A percentile compares a stretch with the other conserved stretches of the same genome.
Evolutionary conservation across 345 rosid species (phyloP).

Genomic region (Kernera saxatilis): DNA sequence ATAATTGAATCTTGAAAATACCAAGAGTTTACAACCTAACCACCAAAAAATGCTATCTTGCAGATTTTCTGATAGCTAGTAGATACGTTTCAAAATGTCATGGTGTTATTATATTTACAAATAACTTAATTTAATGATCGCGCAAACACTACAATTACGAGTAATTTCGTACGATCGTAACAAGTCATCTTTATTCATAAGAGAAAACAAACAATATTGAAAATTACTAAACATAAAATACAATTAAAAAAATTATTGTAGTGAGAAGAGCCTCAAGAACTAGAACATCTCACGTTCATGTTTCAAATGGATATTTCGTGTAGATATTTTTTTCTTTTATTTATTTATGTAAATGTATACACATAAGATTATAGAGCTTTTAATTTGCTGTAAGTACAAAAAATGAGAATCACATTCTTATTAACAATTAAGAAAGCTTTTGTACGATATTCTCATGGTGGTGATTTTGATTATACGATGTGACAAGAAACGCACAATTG

Average conservation of each 20-base stretch:
- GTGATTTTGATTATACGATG: constrained; percentile 1
- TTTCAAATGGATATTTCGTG: constrained; percentile 9
- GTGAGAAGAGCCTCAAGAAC: too few species aligned
- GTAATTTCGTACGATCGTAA: background rate
- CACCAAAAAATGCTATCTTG: background rate
- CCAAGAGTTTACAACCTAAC: background rate
- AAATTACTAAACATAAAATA: too few species aligned
- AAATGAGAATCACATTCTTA: background rate
- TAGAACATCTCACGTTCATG: background rate
- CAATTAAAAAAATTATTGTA: background rate
- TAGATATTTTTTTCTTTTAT: background rate
- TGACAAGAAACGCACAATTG: constrained; percentile 14
- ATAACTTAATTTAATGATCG: background rate
- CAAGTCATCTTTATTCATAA: background rate
- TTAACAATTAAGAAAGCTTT: background rate
- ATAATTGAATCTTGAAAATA: background rate
- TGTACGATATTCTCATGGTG: constrained; percentile 3
- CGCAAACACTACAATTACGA: background rate
- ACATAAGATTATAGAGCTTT: background rate
- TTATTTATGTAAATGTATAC: background rate
- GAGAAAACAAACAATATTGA: background rate
- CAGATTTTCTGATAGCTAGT: too few species aligned
- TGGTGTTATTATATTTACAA: background rate
- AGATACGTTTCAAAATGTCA: too few species aligned
- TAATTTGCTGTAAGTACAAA: background rate